A percentile compares a stretch with the other conserved stretches of the same genome.
These are phyloP conservation scores for Verticillium tricorpus DNA, from an alignment of 2,329 filamentous ascomycete genomes.

Conservation along the genomic window DNA sequence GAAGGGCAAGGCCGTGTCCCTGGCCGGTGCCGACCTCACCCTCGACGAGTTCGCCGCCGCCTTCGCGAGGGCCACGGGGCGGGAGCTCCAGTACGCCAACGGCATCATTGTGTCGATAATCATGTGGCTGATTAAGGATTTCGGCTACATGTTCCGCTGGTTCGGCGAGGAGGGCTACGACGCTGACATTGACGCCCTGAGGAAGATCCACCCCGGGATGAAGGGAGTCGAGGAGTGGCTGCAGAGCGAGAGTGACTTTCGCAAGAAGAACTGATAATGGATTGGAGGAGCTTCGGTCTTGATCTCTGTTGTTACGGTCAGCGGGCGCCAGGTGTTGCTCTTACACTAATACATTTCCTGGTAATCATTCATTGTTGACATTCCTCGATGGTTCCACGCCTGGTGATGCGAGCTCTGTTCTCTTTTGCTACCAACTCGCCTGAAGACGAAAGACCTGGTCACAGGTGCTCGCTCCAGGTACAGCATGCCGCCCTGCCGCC, in stretches of 20 bases:
- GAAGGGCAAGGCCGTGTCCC: conserved; percentile 23
- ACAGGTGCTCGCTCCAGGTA: too few relatives aligned
- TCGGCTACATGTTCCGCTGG: conserved; percentile 31
- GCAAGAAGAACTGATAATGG: conserved; percentile 5
- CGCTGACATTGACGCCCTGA: conserved; percentile 24
- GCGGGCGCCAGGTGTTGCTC: too few relatives aligned
- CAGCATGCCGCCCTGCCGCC: too few relatives aligned
- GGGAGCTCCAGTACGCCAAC: conserved; percentile 22
- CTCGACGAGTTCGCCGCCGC: conserved; percentile 22
- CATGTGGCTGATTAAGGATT: conserved; percentile 22
- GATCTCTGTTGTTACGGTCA: too few relatives aligned
- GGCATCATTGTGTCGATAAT: conserved; percentile 21
- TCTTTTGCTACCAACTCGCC: too few relatives aligned
- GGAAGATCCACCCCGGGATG: conserved; percentile 20
- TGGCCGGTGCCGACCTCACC: conserved; percentile 36
- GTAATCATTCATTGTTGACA: too few relatives aligned
- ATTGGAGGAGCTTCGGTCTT: background rate
- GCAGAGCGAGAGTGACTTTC: conserved; percentile 60
- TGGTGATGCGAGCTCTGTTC: too few relatives aligned
- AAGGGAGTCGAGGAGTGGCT: conserved; percentile 22
- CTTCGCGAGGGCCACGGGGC: conserved; percentile 26
- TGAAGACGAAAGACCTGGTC: too few relatives aligned
- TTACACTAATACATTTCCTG: too few relatives aligned
- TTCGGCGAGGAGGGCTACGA: conserved; percentile 29
- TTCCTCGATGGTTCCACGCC: too few relatives aligned